Percentiles rank a stretch among this genome's conserved stretches.
phyloP scores from a whole-genome alignment of 306 rosid species.

The Luffa aegyptiaca region DNA sequence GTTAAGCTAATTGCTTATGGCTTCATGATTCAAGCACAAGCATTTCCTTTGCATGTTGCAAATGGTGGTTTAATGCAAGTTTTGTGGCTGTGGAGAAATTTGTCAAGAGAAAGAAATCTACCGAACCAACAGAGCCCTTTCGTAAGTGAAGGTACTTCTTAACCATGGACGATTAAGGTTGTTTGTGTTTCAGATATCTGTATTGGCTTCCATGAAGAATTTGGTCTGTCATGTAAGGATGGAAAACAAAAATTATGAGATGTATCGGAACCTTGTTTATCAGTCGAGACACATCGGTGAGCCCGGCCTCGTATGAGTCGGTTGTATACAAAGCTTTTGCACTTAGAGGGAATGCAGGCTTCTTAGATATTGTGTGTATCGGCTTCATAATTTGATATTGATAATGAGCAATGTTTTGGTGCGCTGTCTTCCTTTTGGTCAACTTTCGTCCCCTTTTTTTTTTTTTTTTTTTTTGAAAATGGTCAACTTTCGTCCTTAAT shows the following conservation, averaged over 20 bases:
- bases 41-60: slow-evolving; percentile 23
- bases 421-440: not conserved
- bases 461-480: too few species aligned
- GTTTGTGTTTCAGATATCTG: not conserved
- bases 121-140: not conserved
- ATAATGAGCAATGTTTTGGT: not conserved
- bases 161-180: not conserved
- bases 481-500: too few species aligned
- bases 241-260: not conserved
- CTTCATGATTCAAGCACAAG: slow-evolving; percentile 11
- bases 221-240: not conserved
- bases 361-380: not conserved
- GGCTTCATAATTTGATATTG: not conserved
- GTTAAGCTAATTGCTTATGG: slow-evolving; percentile 19
- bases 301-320: not conserved
- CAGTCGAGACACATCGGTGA: not conserved
- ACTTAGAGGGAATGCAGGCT: not conserved
- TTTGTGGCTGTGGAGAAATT: slow-evolving; percentile 34
- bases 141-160: not conserved
- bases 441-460: too few species aligned
- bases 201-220: not conserved
- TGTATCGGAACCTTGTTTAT: not conserved
- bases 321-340: not conserved
- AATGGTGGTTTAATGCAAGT: slow-evolving; percentile 42
- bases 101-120: not conserved